These are phyloP conservation scores for Neurospora hispaniola DNA, from an alignment of 495 filamentous ascomycete genomes.

Conservation along the genomic window DNA sequence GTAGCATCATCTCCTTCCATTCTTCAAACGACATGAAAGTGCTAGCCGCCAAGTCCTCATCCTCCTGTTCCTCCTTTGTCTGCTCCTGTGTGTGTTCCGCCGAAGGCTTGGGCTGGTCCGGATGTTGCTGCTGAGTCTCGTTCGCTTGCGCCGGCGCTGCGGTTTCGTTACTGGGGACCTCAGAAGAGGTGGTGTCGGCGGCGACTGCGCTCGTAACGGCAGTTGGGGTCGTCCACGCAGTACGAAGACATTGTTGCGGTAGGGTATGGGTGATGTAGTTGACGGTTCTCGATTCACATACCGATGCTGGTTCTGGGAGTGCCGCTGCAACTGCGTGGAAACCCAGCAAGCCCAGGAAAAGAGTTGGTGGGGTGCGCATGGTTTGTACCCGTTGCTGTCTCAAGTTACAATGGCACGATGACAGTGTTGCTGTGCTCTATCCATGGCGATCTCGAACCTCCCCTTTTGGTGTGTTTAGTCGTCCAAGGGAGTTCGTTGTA, in stretches of 20 bases:
- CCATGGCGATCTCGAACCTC: conserved; percentile 13
- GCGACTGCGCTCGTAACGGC: conserved; percentile 11
- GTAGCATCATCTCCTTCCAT: conserved; percentile 92
- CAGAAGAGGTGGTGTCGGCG: conserved; percentile 5
- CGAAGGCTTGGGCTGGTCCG: conserved; percentile 4
- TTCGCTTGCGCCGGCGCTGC: conserved; percentile 4
- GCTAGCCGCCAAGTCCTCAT: conserved; percentile 58
- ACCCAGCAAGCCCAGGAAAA: conserved; percentile 15
- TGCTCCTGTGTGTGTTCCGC: conserved; percentile 1
- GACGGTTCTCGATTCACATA: conserved; percentile 55
- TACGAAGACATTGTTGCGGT: conserved; percentile 64
- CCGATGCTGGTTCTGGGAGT: conserved; percentile 5
- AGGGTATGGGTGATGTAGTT: conserved; percentile 76
- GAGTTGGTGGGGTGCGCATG: conserved; percentile 13
- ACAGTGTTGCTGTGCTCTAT: conserved; percentile 5
- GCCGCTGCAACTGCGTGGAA: conserved; percentile 12
- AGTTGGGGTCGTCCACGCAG: conserved; percentile 25
- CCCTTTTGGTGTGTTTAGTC: conserved; percentile 7
- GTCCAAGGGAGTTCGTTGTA: background rate
- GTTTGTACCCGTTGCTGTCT: conserved; percentile 10
- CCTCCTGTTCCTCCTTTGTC: conserved; percentile 11
- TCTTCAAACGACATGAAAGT: conserved; percentile 97
- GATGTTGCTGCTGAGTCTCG: conserved; percentile 6
- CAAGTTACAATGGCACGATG: background rate
- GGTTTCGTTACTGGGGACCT: conserved; percentile 1